phyloP scores from a whole-genome alignment of 257 asterid genomes.

The Solanum sejunctum region DNA sequence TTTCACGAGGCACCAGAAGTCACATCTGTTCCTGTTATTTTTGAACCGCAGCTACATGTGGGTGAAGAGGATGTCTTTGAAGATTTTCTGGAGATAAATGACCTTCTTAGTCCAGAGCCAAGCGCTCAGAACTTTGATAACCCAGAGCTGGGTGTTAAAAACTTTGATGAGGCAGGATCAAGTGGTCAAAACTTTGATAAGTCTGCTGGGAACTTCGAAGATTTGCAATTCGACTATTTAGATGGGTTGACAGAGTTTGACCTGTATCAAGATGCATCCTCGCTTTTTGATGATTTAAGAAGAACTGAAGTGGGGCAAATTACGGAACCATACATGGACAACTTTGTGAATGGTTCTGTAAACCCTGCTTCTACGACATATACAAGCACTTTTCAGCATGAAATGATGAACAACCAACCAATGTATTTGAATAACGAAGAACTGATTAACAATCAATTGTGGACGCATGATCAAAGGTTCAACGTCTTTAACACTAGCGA shows the following conservation, averaged over 20 bases:
- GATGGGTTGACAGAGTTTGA: conserved; percentile 48
- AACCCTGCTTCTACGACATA: conserved; percentile 1
- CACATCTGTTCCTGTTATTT: conserved; percentile 21
- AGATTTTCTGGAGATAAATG: conserved; percentile 82
- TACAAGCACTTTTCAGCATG: conserved; percentile 2
- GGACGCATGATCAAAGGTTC: conserved; percentile 38
- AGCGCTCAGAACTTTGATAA: conserved; percentile 6
- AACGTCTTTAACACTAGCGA: conserved; percentile 20
- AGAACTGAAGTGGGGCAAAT: conserved; percentile 17
- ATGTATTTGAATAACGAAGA: conserved; percentile 17
- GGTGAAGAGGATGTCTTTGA: conserved; percentile 43
- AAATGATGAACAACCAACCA: conserved; percentile 19
- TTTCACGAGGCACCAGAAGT: conserved; percentile 47
- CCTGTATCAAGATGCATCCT: conserved; percentile 37
- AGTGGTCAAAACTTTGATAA: conserved; percentile 8
- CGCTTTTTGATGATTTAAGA: conserved; percentile 25
- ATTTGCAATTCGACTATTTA: conserved; percentile 25
- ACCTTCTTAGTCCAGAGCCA: conserved; percentile 38
- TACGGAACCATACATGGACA: conserved; percentile 15
- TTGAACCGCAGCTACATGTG: not conserved
- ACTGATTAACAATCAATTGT: conserved; percentile 23
- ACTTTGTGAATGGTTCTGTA: conserved; percentile 8
- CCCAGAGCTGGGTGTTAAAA: not conserved
- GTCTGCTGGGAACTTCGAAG: conserved; percentile 12
- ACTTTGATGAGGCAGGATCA: not conserved